Evolutionary conservation across 2,329 filamentous ascomycete genomes (phyloP), one percentile per base, ranked within the genome.

Genomic region (Pyricularia pennisetigena): DNA sequence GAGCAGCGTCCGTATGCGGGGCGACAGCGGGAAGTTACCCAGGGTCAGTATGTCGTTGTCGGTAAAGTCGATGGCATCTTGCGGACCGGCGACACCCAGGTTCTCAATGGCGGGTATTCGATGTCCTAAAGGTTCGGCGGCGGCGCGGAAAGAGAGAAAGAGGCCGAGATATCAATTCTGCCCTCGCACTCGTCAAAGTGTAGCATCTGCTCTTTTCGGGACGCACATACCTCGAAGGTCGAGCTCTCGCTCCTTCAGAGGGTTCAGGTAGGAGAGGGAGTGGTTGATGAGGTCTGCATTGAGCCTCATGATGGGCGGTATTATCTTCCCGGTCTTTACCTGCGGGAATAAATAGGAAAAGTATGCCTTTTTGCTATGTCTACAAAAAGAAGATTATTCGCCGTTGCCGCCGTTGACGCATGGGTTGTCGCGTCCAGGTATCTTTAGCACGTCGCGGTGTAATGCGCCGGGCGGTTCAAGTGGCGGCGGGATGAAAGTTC

Each of bases 31-130:
- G 78, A 99, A 97, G 82, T 97, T 97, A 72, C 89, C 90, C 71
- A 99, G 86, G 66, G 90, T 84, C 74, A 92, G 88, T 75, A 99
- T 94, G 80, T 97, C 94, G 79, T 99, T 99, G 84, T 99, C 95
- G 79, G 95, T 98, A 75, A 99, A 90, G 82, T 99, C 95, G 84
- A 99, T 96, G 72, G 92, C 89, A 83, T 98, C 95, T 86, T 96
- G 93, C 74, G 94, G 92, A 76, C 92, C 92, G 74, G 95, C 94
- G 77, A 93, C 92, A 83, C 95, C 95, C 82, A 99, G 82, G 80
- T 99, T 99, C 85, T 99, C 95, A 83, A 99, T 97, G 70, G 90
- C 87, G 75, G 94, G 93, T 79, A 99, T 98, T 83, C 96, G 94
- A 83, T 98, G 94, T 83, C 95, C 95, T 99, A 88, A 84, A 23